These are phyloP conservation scores for Lolium multiflorum DNA, from an alignment of 176 grass and related monocot species.

Conservation along the genomic window DNA sequence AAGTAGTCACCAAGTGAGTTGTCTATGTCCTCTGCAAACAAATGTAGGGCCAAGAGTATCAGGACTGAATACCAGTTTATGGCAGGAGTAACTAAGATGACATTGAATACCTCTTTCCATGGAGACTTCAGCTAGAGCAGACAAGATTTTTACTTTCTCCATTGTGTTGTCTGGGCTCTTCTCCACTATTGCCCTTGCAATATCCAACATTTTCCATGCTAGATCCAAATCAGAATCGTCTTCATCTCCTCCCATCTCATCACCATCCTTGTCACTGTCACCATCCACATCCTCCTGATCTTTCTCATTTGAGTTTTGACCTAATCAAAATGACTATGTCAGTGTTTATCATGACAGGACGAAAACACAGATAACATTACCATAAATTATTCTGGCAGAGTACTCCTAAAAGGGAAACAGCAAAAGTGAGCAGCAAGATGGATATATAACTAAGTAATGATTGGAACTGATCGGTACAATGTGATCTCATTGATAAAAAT, in stretches of 20 bases:
- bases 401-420: neutral
- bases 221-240: constrained; percentile 98
- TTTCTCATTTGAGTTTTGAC: constrained; percentile 62
- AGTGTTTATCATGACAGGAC: constrained; percentile 25
- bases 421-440: constrained; percentile 12
- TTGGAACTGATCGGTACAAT: neutral
- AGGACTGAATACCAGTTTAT: constrained; percentile 9
- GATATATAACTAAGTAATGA: constrained; percentile 10
- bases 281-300: constrained; percentile 57
- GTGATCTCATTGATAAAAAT: neutral
- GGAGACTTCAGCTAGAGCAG: constrained; percentile 85
- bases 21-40: constrained; percentile 89
- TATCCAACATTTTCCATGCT: constrained; percentile 94
- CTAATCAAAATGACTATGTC: constrained; percentile 45
- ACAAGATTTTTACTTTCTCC: constrained; percentile 90
- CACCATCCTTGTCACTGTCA: constrained; percentile 72
- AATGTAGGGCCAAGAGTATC: constrained; percentile 16
- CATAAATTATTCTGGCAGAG: constrained; percentile 17
- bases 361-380: constrained; percentile 11
- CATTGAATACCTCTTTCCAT: constrained; percentile 82
- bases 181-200: constrained; percentile 97
- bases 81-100: neutral
- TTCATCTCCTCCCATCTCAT: constrained; percentile 75
- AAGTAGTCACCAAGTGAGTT: constrained; percentile 84
- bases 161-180: constrained; percentile 64